Evolutionary conservation across 2,329 filamentous ascomycete genomes (phyloP), one percentile per base, ranked within the genome.

Genomic region (Periglandula ipomoeae): DNA sequence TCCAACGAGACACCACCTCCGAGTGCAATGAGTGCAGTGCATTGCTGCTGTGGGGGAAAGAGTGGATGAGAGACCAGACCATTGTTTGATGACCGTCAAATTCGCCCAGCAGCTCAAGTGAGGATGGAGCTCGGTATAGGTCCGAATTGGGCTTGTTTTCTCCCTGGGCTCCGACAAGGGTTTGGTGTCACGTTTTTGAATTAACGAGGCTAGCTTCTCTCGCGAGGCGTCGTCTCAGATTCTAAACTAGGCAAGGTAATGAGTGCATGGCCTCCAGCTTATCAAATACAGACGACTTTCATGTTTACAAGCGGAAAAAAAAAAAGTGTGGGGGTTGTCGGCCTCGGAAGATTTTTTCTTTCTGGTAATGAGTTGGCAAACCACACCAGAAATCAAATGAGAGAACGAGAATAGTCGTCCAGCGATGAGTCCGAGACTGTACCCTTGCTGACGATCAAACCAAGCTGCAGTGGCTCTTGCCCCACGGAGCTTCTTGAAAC

Each of bases 141-240:
- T 47, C 34, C 19, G 35, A 17, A 32, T 23, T 39, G 23, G 22
- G 2, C 30, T n/a, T 40, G 8, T 10, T 30, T 32, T 40, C 6
- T 27, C 26, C 11, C 13, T 30, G 35, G 17, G 37, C 37, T 37
- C n/a, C 5, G 19, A 22, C 35, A 19, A 27, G 44, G 44, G 23
- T 46, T 20, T 26, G 9, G 17, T 19, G 44, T 30, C n/a, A 17
- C 35, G 7, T 39, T 5, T 13, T 11, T 26, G 20, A 13, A 42
- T 43, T 26, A 39, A 47, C 39, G 26, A 42, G 37, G 46, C 46
- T 41, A 42, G 26, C 9, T n/a, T 23, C 42, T 20, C 10, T 26
- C 45, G 26, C 46, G 46, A 41, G 45, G 17, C 19, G 46, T 47
- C 46, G 46, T 42, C 46, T 37, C 39, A 37, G 38, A 48, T 42